Conservation (phyloP, 73 alveolate species). For the Breviolum minutum region DNA sequence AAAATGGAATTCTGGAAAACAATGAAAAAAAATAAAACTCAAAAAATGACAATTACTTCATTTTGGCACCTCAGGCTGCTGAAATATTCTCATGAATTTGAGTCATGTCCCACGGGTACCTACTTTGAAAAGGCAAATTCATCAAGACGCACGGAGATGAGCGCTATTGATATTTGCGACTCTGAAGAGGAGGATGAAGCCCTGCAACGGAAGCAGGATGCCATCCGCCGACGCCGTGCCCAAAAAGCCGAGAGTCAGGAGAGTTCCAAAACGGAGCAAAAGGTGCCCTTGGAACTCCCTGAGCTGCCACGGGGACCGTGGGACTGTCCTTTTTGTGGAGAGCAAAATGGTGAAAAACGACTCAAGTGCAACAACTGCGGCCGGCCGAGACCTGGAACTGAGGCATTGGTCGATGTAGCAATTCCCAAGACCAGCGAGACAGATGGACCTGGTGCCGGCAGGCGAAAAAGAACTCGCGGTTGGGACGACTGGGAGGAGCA, state of each 20-base stretch:
- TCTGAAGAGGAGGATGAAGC: conserved; percentile 35
- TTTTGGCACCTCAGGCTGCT: too few relatives aligned
- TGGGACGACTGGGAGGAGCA: conserved; percentile 82
- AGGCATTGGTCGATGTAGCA: neutral
- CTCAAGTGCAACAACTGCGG: conserved; percentile 79
- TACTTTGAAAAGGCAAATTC: too few relatives aligned
- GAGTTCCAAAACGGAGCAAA: neutral
- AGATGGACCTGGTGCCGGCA: neutral
- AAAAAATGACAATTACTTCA: too few relatives aligned
- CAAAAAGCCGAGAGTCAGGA: neutral
- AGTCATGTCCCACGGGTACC: too few relatives aligned
- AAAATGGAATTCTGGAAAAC: too few relatives aligned
- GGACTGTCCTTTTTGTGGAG: conserved; percentile 27
- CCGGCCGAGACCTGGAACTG: conserved; percentile 41
- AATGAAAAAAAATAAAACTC: too few relatives aligned
- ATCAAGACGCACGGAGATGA: neutral
- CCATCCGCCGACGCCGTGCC: conserved; percentile 28
- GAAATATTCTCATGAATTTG: too few relatives aligned
- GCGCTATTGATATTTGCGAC: conserved; percentile 36
- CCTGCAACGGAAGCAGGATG: conserved; percentile 23
- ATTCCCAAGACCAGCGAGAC: neutral
- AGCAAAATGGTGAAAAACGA: conserved; percentile 22
- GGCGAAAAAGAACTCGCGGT: conserved; percentile 30
- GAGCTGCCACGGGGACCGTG: conserved; percentile 39
- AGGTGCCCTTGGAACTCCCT: neutral